phyloP scores from a whole-genome alignment of 192 early-diverging fungal species.

The Paraglomus occultum region DNA sequence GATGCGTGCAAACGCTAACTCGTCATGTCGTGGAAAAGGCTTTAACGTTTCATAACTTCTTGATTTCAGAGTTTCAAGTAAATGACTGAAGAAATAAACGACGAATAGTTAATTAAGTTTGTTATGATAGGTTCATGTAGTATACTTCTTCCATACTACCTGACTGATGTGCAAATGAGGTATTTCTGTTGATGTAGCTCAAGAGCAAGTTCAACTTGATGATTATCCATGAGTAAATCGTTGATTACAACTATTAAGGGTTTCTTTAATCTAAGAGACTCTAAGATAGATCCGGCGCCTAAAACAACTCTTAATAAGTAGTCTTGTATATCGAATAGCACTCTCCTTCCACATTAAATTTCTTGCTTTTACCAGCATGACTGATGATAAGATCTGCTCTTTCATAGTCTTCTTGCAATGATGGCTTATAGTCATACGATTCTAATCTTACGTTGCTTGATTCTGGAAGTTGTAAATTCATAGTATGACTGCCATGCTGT shows the following conservation, averaged over 20 bases:
- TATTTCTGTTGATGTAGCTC: constrained; percentile 59
- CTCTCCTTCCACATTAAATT: background rate
- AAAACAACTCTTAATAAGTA: background rate
- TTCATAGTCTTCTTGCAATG: constrained; percentile 53
- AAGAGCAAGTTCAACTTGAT: constrained; percentile 80
- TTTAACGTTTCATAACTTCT: constrained; percentile 28
- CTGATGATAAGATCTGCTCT: constrained; percentile 75
- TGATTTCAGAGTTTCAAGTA: constrained; percentile 29
- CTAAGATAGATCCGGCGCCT: constrained; percentile 86
- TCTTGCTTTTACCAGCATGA: constrained; percentile 60
- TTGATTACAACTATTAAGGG: constrained; percentile 76
- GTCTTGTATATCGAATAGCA: background rate
- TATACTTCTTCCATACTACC: constrained; percentile 27
- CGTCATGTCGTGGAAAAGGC: constrained; percentile 38
- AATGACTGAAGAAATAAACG: constrained; percentile 19
- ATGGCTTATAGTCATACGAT: constrained; percentile 58
- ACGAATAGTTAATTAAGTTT: background rate
- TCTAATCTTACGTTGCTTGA: constrained; percentile 36
- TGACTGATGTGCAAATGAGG: constrained; percentile 44
- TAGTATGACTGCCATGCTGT: constrained; percentile 61
- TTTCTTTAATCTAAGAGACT: constrained; percentile 66
- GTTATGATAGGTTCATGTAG: background rate
- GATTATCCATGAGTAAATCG: constrained; percentile 75
- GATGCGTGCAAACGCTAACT: constrained; percentile 36
- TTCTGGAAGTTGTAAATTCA: background rate